Base-by-base conservation (phyloP, 306 rosid species). In the Vicia sativa region DNA sequence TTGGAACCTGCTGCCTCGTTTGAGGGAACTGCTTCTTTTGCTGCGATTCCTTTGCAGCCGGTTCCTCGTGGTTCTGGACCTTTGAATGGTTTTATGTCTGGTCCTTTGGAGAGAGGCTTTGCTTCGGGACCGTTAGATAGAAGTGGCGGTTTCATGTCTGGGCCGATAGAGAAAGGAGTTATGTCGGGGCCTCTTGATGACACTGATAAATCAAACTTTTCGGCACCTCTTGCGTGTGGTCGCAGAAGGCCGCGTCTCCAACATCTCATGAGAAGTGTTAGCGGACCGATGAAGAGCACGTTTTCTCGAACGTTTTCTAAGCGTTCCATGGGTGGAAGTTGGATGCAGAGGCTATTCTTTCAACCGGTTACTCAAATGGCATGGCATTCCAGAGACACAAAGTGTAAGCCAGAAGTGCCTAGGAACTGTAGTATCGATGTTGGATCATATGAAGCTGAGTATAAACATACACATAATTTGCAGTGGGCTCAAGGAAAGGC, bases 401-500 rank as follows among this genome's bases (percentile, higher is more conserved):
- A 80, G 84, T 75, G 70, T 75, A 83, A 75, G 12, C 52, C 76
- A 1, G 88, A 81, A 42, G 80, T 75, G n/a, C 49, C 81, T 7
- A 72, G 80, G 34, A 81, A 74, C 79, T 74, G 62, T 21, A 7
- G 58, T 48, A 26, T 48, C 65, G 84, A 79, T 21, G 76, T 74
- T 29, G 83, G 84, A 14, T 70, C 78, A 3, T 76, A 78, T 2
- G 87, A 86, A 15, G 68, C 61, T 76, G 91, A 80, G 78, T 76
- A 73, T 61, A 81, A 74, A 57, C 81, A 79, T 57, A 68, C 75
- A 35, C 84, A 79, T 46, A 83, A 83, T 72, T 77, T 86, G 82
- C 91, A 86, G 81, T 86, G 91, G 91, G 91, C 91, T 67, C 91
- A 83, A 44, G 91, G 91, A 49, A 86, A 86, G 78, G 92, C 92